A percentile compares a stretch with the other conserved stretches of the same genome.
Evolutionary conservation across 805 yeast species (phyloP).

Genomic region (Saccharomyces eubayanus): DNA sequence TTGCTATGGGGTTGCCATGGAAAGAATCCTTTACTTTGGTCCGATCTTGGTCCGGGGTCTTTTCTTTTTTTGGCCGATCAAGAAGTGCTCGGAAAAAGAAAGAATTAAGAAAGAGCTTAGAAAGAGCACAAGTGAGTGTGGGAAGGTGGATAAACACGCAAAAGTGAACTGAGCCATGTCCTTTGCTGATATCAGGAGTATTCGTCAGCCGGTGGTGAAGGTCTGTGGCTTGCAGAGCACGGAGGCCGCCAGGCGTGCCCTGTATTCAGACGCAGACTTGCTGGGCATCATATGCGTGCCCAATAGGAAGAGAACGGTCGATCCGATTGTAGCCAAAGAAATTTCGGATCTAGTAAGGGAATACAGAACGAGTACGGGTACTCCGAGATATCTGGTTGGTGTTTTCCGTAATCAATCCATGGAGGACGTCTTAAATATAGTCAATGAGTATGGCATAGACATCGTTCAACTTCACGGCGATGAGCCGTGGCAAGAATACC

Average conservation of each 20-base stretch:
- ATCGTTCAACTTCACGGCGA: constrained; percentile 85
- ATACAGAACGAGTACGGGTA: constrained; percentile 26
- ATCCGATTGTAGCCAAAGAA: constrained; percentile 36
- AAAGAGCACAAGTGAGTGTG: neutral
- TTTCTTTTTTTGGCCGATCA: neutral
- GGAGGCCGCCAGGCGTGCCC: constrained; percentile 65
- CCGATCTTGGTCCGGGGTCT: neutral
- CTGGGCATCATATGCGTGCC: constrained; percentile 88
- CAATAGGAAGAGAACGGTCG: constrained; percentile 61
- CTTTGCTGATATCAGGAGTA: neutral
- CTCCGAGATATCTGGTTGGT: constrained; percentile 68
- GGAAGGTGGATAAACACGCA: neutral
- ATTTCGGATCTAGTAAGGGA: constrained; percentile 38
- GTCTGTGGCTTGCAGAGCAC: constrained; percentile 72
- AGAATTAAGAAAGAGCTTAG: neutral
- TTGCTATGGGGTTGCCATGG: neutral
- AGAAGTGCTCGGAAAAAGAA: neutral
- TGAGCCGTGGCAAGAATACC: constrained; percentile 36
- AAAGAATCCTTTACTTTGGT: neutral
- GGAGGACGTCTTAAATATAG: constrained; percentile 44
- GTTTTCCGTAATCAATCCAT: constrained; percentile 79
- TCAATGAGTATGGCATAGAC: constrained; percentile 47
- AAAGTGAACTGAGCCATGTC: neutral
- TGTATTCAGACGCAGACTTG: constrained; percentile 63
- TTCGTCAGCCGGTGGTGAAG: constrained; percentile 44